These are phyloP conservation scores for Cyberlindnera maclurae DNA, from an alignment of 805 yeast species.

Conservation along the genomic window DNA sequence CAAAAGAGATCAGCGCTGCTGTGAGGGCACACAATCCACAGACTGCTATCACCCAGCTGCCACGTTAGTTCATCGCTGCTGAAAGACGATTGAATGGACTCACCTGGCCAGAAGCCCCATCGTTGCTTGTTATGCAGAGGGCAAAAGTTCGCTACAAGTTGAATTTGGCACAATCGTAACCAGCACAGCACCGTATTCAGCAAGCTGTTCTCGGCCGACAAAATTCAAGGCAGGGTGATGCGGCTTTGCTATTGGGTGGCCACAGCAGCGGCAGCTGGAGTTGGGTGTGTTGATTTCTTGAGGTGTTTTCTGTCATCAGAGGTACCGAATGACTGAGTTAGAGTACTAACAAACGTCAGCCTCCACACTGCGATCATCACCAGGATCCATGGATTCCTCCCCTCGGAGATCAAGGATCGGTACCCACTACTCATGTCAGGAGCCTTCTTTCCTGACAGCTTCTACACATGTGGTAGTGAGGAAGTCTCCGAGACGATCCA, in stretches of 20 bases:
- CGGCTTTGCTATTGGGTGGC: not conserved
- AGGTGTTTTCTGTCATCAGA: not conserved
- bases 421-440: constrained; percentile 43
- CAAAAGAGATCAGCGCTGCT: constrained; percentile 9
- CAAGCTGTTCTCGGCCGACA: too few relatives aligned
- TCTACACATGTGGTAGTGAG: constrained; percentile 48
- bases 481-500: constrained; percentile 56
- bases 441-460: constrained; percentile 63
- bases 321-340: too few relatives aligned
- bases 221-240: not conserved
- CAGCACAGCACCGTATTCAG: too few relatives aligned
- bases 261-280: constrained; percentile 1
- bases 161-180: too few relatives aligned
- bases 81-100: not conserved
- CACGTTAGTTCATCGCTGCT: not conserved
- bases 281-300: constrained; percentile 2
- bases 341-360: constrained; percentile 5
- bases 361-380: constrained; percentile 32
- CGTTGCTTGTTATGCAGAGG: not conserved
- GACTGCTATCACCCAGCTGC: constrained; percentile 8
- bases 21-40: constrained; percentile 10
- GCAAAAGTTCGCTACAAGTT: too few relatives aligned
- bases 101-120: not conserved
- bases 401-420: constrained; percentile 26
- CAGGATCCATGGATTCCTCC: constrained; percentile 26